Evolutionary conservation across 2,329 filamentous ascomycete species (phyloP).

Genomic region (Nigrospora oryzae): DNA sequence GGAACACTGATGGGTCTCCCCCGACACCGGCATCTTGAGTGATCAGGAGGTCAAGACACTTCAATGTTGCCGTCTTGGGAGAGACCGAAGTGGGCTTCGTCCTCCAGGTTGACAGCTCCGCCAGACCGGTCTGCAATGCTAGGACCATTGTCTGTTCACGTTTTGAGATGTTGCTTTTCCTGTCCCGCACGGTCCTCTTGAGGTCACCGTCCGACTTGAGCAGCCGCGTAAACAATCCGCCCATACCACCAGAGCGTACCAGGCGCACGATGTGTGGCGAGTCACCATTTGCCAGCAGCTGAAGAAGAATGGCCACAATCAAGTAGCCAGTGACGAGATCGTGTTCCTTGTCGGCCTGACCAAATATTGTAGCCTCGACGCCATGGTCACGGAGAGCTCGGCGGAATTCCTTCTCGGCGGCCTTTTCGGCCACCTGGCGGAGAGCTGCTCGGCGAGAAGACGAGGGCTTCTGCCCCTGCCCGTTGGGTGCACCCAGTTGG

Average conservation of each 20-base stretch:
- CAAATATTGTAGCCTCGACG: constrained; percentile 60
- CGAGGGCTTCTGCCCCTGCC: constrained; percentile 22
- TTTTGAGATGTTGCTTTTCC: constrained; percentile 61
- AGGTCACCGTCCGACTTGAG: constrained; percentile 48
- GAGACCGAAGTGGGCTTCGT: constrained; percentile 44
- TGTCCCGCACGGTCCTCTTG: constrained; percentile 50
- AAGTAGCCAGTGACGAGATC: constrained; percentile 57
- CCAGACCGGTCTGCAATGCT: constrained; percentile 43
- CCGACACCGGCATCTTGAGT: constrained; percentile 39
- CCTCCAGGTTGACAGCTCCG: constrained; percentile 52
- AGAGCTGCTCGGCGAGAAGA: constrained; percentile 50
- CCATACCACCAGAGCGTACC: constrained; percentile 44
- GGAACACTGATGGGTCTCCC: constrained; percentile 39
- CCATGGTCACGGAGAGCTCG: constrained; percentile 67
- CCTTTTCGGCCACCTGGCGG: constrained; percentile 50
- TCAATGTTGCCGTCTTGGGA: constrained; percentile 55
- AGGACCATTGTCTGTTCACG: constrained; percentile 48
- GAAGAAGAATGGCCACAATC: constrained; percentile 53
- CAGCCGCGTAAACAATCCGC: constrained; percentile 45
- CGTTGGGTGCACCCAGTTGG: constrained; percentile 44
- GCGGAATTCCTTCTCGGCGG: constrained; percentile 54
- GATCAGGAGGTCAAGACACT: constrained; percentile 51
- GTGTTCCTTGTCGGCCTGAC: constrained; percentile 47
- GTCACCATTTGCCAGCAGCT: constrained; percentile 52
- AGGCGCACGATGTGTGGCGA: constrained; percentile 51